A percentile compares a stretch with the other conserved stretches of the same genome.
These are phyloP conservation scores for Fraxinus pennsylvanica DNA, from an alignment of 257 asterid species.

Conservation along the genomic window DNA sequence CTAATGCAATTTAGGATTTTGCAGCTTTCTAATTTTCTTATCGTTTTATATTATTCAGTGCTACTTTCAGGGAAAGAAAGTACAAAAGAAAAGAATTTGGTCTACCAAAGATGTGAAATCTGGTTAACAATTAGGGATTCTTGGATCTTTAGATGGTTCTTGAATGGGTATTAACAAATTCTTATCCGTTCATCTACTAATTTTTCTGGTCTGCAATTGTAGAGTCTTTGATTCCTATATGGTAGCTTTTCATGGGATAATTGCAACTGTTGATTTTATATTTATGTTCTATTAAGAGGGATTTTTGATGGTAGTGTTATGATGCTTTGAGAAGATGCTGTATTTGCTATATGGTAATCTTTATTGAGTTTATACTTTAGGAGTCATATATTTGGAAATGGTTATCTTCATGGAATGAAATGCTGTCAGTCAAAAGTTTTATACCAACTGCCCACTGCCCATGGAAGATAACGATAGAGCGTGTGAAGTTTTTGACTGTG, in stretches of 20 bases:
- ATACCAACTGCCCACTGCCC: background rate
- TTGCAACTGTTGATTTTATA: background rate
- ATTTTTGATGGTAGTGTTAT: background rate
- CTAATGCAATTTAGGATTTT: background rate
- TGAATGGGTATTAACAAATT: background rate
- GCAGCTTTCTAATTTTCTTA: background rate
- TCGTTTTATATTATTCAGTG: background rate
- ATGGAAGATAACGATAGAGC: background rate
- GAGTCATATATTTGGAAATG: background rate
- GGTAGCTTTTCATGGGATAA: background rate
- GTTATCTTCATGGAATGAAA: slow-evolving; percentile 11
- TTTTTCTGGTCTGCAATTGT: background rate
- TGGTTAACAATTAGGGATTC: background rate
- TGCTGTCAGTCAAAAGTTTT: background rate
- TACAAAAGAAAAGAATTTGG: background rate
- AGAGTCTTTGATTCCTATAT: background rate
- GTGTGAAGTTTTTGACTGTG: background rate
- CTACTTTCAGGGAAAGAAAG: background rate
- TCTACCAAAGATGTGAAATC: slow-evolving; percentile 20
- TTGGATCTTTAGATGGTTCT: slow-evolving; percentile 15
- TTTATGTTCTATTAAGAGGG: background rate
- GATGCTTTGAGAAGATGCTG: background rate
- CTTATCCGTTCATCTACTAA: background rate
- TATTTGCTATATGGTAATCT: background rate
- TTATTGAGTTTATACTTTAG: background rate